These are phyloP conservation scores for Fusarium sp. DNA, from an alignment of 2,329 filamentous ascomycete genomes.

Conservation along the genomic window DNA sequence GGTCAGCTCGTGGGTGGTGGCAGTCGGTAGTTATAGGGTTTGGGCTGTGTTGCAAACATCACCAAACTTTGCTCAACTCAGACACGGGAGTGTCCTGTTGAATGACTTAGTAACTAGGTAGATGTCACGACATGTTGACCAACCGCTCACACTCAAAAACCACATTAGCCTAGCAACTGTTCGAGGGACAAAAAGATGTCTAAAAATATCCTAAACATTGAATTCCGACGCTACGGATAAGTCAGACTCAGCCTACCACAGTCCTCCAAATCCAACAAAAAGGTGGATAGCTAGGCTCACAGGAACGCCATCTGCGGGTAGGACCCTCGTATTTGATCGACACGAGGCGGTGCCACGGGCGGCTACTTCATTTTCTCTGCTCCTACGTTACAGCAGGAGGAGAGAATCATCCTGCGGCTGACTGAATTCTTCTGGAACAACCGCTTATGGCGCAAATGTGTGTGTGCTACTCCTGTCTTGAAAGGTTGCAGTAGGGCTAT, in stretches of 20 bases:
- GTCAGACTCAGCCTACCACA: constrained; percentile 11
- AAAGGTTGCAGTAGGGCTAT: background rate
- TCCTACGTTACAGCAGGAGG: constrained; percentile 13
- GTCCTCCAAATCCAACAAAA: constrained; percentile 6
- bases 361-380: constrained; percentile 18
- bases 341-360: constrained; percentile 32
- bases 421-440: constrained; percentile 8
- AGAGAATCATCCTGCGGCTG: constrained; percentile 4
- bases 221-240: constrained; percentile 21
- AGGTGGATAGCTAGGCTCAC: constrained; percentile 25
- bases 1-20: background rate
- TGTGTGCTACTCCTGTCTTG: background rate
- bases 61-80: background rate
- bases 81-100: background rate
- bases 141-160: background rate
- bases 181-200: background rate
- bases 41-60: background rate
- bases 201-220: constrained; percentile 22
- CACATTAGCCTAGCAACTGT: background rate
- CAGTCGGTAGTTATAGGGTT: background rate
- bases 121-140: background rate
- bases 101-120: no score
- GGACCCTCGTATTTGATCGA: constrained; percentile 32
- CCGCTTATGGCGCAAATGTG: constrained; percentile 13
- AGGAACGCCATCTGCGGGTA: constrained; percentile 28